Percentiles rank a stretch among this genome's conserved stretches.
phyloP scores from a whole-genome alignment of 1,284 basidiomycete species.

The Ganoderma meredithae region DNA sequence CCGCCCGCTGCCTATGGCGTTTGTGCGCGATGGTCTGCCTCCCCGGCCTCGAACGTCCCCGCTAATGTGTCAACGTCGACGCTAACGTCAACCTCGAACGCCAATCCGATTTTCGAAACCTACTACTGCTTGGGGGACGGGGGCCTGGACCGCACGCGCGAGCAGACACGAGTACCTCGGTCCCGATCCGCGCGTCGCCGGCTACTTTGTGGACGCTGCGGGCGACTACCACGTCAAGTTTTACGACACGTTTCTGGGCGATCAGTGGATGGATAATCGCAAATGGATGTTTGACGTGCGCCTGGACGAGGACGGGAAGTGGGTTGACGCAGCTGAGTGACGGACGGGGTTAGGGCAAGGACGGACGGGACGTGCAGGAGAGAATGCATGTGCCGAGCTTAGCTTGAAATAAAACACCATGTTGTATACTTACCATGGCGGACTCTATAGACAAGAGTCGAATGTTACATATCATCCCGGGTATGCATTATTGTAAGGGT shows the following conservation, averaged over 20 bases:
- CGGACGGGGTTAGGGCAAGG: background rate
- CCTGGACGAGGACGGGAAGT: conserved; percentile 42
- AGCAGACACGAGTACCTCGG: conserved; percentile 53
- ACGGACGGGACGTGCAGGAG: background rate
- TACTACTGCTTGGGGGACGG: background rate
- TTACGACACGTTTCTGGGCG: conserved; percentile 52
- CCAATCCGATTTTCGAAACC: background rate
- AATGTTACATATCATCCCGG: background rate
- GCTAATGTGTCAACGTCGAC: background rate
- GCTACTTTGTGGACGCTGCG: conserved; percentile 46
- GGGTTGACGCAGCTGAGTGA: conserved; percentile 37
- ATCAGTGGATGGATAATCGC: conserved; percentile 52
- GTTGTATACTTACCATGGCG: background rate
- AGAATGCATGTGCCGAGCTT: background rate
- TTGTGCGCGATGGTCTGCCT: background rate
- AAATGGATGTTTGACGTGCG: conserved; percentile 49
- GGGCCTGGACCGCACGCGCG: background rate
- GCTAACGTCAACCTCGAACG: background rate
- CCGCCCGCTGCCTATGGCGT: background rate
- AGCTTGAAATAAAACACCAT: background rate
- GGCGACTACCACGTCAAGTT: conserved; percentile 51
- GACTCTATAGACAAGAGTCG: background rate
- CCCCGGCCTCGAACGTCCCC: background rate
- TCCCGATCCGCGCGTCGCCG: conserved; percentile 51
- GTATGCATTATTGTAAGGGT: background rate